These are phyloP conservation scores for Eudorina sp. DNA, from an alignment of 139 green algal genomes.

Conservation along the genomic window DNA sequence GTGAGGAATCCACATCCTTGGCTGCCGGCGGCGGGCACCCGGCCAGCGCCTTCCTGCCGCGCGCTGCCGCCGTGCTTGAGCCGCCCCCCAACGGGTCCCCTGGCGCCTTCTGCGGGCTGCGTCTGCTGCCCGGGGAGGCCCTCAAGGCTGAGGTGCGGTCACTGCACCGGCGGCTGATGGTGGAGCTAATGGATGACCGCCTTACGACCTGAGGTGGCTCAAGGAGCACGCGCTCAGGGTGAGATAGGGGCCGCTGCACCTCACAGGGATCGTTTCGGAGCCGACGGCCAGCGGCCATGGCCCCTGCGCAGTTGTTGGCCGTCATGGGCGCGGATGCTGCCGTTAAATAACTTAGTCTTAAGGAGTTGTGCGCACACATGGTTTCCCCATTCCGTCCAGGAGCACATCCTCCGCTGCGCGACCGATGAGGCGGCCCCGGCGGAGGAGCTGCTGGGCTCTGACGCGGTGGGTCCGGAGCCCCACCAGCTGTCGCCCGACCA, in stretches of 20 bases:
- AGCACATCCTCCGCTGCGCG: background rate
- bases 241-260: no score
- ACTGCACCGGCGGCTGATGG: slow-evolving; percentile 42
- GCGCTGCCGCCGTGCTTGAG: background rate
- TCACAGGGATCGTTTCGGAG: no score
- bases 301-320: no score
- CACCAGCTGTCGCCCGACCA: slow-evolving; percentile 39
- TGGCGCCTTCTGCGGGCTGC: slow-evolving; percentile 56
- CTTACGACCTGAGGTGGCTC: slow-evolving; percentile 63
- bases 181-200: slow-evolving; percentile 43
- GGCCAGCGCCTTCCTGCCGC: background rate
- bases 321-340: no score
- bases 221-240: background rate
- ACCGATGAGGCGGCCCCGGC: background rate
- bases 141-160: slow-evolving; percentile 28
- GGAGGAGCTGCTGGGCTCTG: background rate
- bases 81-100: background rate
- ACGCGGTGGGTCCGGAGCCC: background rate
- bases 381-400: no score
- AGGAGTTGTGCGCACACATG: no score
- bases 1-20: no score
- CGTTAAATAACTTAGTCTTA: no score
- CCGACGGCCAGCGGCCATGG: no score
- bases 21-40: no score
- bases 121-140: slow-evolving; percentile 58